Percentiles rank a stretch among this genome's conserved stretches.
Evolutionary conservation across 352 stramenopile genomes (phyloP).

Genomic region (Pythium dissotocum): DNA sequence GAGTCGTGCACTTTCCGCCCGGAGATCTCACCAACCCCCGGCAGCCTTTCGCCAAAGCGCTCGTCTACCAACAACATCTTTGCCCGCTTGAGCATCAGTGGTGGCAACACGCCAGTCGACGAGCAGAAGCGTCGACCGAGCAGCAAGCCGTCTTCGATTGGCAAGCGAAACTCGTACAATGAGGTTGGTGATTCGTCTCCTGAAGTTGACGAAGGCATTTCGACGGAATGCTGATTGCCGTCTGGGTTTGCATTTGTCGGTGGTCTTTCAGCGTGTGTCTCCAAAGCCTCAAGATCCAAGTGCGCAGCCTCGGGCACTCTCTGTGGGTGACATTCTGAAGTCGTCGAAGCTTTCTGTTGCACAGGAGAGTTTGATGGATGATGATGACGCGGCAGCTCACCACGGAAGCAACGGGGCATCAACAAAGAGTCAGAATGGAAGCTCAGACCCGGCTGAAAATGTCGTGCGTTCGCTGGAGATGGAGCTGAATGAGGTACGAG

Average conservation of each 20-base stretch:
- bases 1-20: slow-evolving; percentile 84
- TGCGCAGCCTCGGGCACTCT: slow-evolving; percentile 19
- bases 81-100: slow-evolving; percentile 39
- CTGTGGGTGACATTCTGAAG: slow-evolving; percentile 50
- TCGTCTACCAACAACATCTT: slow-evolving; percentile 44
- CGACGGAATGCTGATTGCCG: slow-evolving; percentile 24
- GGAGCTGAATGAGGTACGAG: slow-evolving; percentile 24
- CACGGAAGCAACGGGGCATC: not conserved
- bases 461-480: slow-evolving; percentile 13
- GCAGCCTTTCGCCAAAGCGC: slow-evolving; percentile 42
- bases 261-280: slow-evolving; percentile 17
- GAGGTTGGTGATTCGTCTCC: slow-evolving; percentile 30
- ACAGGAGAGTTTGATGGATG: slow-evolving; percentile 12
- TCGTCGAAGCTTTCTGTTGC: slow-evolving; percentile 36
- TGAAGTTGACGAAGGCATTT: slow-evolving; percentile 17
- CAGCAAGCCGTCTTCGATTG: slow-evolving; percentile 15
- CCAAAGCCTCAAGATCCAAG: slow-evolving; percentile 1
- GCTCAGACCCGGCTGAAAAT: slow-evolving; percentile 33
- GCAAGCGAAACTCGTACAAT: slow-evolving; percentile 34
- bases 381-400: not conserved
- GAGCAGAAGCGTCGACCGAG: slow-evolving; percentile 36
- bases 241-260: slow-evolving; percentile 11
- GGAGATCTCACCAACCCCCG: slow-evolving; percentile 55
- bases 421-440: slow-evolving; percentile 13
- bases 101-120: slow-evolving; percentile 29